These are phyloP conservation scores for Solanum chaucha DNA, from an alignment of 257 asterid species.

Conservation along the genomic window DNA sequence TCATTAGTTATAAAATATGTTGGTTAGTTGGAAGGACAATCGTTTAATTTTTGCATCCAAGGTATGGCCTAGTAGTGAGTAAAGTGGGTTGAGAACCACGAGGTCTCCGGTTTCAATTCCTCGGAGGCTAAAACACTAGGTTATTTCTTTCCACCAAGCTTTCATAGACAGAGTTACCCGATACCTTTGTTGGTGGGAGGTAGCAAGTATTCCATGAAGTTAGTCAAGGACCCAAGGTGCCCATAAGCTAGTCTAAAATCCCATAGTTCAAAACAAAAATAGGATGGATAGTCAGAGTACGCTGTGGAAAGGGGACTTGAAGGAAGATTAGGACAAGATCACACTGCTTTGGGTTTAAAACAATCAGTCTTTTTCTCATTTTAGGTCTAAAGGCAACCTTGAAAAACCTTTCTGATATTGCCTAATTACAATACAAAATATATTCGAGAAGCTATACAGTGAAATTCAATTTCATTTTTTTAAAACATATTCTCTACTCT, in stretches of 20 bases:
- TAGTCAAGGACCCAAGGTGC: background rate
- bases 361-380: background rate
- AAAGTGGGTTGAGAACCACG: background rate
- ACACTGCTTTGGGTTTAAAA: background rate
- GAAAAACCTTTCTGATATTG: background rate
- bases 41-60: background rate
- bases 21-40: background rate
- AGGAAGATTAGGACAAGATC: background rate
- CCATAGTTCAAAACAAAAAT: background rate
- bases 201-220: background rate
- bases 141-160: background rate
- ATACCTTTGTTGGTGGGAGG: background rate
- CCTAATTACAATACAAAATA: background rate
- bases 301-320: background rate
- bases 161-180: background rate
- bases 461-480: background rate
- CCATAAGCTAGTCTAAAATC: background rate
- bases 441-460: background rate
- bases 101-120: background rate
- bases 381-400: background rate
- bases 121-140: background rate
- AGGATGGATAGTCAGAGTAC: background rate
- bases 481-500: background rate
- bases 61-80: background rate
- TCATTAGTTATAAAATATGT: background rate